phyloP scores from a whole-genome alignment of 192 early-diverging fungal species.

The Geranomyces michiganensis region DNA sequence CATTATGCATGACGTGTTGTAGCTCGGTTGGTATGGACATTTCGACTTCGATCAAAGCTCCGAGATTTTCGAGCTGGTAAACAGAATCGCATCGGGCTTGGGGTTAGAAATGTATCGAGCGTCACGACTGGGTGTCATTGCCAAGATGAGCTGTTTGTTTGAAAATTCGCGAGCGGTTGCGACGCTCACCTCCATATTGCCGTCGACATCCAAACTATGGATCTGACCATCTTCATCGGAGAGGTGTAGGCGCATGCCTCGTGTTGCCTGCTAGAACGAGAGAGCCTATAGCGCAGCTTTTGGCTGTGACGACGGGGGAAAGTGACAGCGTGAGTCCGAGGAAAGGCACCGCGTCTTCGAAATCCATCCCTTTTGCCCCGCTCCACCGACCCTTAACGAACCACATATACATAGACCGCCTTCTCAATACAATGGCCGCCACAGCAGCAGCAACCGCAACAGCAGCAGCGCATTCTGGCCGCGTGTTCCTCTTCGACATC shows the following conservation, averaged over 20 bases:
- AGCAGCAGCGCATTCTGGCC: not conserved
- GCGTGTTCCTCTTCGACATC: conserved; percentile 78
- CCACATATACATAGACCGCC: too few relatives aligned
- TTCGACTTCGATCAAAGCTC: conserved; percentile 86
- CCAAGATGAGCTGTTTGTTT: too few relatives aligned
- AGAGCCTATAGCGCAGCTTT: too few relatives aligned
- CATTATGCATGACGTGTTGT: conserved; percentile 73
- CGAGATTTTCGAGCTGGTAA: conserved; percentile 55
- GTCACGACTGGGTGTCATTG: not conserved
- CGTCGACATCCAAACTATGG: conserved; percentile 49
- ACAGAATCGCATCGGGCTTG: not conserved
- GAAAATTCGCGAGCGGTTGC: not conserved
- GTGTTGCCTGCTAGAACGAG: too few relatives aligned
- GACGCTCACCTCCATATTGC: conserved; percentile 31
- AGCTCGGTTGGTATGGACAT: conserved; percentile 64
- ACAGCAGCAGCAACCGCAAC: too few relatives aligned
- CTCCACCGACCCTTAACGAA: too few relatives aligned
- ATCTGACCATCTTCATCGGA: conserved; percentile 63
- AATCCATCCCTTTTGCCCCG: too few relatives aligned
- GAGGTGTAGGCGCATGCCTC: conserved; percentile 61
- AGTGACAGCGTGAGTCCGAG: too few relatives aligned
- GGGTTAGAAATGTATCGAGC: not conserved
- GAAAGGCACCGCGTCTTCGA: too few relatives aligned
- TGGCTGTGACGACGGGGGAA: too few relatives aligned
- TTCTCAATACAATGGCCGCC: too few relatives aligned